Evolutionary conservation across 1,139 yeast genomes (phyloP), one percentile per base, ranked within the genome.

Genomic region (Hyphopichia pseudoburtonii): DNA sequence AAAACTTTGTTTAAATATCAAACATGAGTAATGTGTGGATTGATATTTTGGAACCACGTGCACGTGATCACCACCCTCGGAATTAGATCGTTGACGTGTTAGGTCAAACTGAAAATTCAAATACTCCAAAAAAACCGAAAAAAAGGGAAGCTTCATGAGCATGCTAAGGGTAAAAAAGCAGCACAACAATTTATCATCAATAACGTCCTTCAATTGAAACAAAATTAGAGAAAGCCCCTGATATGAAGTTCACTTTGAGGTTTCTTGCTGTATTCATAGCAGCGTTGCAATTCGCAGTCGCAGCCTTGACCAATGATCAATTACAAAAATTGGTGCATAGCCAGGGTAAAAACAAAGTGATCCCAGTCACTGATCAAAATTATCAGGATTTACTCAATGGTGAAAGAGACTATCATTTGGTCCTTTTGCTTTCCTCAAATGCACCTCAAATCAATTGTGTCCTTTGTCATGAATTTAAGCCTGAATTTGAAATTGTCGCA

Each of bases 371-470:
- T 29, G 92, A 85, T 51, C 63, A 60, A 35, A 85, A 82, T 52
- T 86, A 72, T 55, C 72, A 77, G 46, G 60, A 65, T 27, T 59
- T 85, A 22, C 70, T 89, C 42, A 66, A 67, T 22, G 89, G 90
- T 2, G 82, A 82, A 18, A 74, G 92, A 51, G 89, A 88, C 51
- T 82, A 78, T 57, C 76, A 84, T 34, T 52, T 86, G 15, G 72
- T 86, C 18, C 60, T 82, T 30, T 70, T 85, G 38, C 64, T 92
- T 48, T 86, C 97, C 0, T 89, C 97, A 2, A 76, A 82, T 14
- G 73, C 81, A 27, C 70, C 87, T 1, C 80, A 79, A 48, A 76
- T 88, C 55, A 87, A 87, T 25, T 92, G 98, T 64, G 70, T 71
- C 2, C 70, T 87, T 42, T 92, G 99, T 70, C 52, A 66, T 18